Conservation (phyloP, 2,329 filamentous ascomycete genomes). For the Beauveria scarabaeidicola region DNA sequence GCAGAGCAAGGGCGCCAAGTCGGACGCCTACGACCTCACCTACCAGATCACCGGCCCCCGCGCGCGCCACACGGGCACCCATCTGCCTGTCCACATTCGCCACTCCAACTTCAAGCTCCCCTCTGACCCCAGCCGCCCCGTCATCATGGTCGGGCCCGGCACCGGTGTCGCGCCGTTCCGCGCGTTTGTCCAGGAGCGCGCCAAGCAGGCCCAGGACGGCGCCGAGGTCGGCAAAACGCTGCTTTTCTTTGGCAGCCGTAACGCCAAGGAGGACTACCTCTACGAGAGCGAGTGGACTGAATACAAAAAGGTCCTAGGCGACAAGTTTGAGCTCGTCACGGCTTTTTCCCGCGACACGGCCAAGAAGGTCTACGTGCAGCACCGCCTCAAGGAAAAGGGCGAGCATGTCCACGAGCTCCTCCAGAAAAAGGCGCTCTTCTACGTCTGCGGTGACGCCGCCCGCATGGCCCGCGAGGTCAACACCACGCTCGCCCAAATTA, state of each 20-base stretch:
- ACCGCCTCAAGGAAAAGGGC: conserved; percentile 75
- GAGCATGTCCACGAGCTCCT: conserved; percentile 82
- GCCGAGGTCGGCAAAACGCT: conserved; percentile 78
- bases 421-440: conserved; percentile 83
- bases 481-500: conserved; percentile 74
- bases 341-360: conserved; percentile 86
- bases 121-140: conserved; percentile 83
- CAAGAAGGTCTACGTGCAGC: conserved; percentile 95
- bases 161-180: conserved; percentile 96
- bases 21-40: conserved; percentile 73
- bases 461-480: conserved; percentile 97
- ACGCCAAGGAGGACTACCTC: conserved; percentile 78
- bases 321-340: conserved; percentile 82
- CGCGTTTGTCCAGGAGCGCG: conserved; percentile 88
- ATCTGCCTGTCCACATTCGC: conserved; percentile 89
- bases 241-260: conserved; percentile 93
- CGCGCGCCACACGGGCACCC: conserved; percentile 94
- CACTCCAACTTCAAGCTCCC: conserved; percentile 99
- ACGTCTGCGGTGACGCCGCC: conserved; percentile 94
- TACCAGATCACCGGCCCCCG: conserved; percentile 84
- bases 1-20: conserved; percentile 79
- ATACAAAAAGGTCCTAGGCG: conserved; percentile 74
- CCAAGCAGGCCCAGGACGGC: conserved; percentile 70
- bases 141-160: conserved; percentile 94
- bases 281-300: conserved; percentile 90